Base-by-base conservation (phyloP, 163 green algal species). In the Chloromonas sp. region DNA sequence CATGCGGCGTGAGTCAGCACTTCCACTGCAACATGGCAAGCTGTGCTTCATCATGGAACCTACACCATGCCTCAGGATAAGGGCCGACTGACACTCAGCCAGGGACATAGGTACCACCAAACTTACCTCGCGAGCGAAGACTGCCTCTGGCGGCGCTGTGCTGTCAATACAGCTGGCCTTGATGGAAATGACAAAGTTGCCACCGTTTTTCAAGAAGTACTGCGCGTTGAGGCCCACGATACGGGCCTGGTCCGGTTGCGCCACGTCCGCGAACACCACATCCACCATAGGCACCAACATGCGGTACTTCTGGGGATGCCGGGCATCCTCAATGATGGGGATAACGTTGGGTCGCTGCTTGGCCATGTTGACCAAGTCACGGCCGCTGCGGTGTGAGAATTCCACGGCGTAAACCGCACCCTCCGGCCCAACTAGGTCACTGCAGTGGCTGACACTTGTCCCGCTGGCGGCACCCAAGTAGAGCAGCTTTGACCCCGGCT, bases 211-310 rank as follows among this genome's bases (percentile, higher is more conserved):
- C 1, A 99, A 87, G 90, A 99, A 99, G 90, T 98, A 97, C 88
- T 98, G 93, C 3, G 95, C 95, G 91, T 99, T 99, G 80, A 98
- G 88, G 60, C 95, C 97, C 11, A 99, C 95, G 85, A 99, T 99
- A 88, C 96, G 95, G 2, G 96, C 96, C 92, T 98, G 95, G 91
- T 99, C 97, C 14, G 97, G 97, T 94, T 99, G 97, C 70, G 97
- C 97, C 2, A 99, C 97, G 86, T 99, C 97, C 5, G 97, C 98
- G 89, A 99, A 99, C 78, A 99, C 92, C 5, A 97, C 94, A 85
- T 99, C 98, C 62, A 99, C 98, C 98, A 99, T 99, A 84, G 96
- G 97, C 82, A 99, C 95, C 77, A 99, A 95, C 98, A 99, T 99
- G 88, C 98, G 94, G 92, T 99, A 99, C 92, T 98, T 98, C 82